Percentiles rank a stretch among this genome's conserved stretches.
Conservation (phyloP, 2,329 filamentous ascomycete species). For the Fusarium begoniae region DNA sequence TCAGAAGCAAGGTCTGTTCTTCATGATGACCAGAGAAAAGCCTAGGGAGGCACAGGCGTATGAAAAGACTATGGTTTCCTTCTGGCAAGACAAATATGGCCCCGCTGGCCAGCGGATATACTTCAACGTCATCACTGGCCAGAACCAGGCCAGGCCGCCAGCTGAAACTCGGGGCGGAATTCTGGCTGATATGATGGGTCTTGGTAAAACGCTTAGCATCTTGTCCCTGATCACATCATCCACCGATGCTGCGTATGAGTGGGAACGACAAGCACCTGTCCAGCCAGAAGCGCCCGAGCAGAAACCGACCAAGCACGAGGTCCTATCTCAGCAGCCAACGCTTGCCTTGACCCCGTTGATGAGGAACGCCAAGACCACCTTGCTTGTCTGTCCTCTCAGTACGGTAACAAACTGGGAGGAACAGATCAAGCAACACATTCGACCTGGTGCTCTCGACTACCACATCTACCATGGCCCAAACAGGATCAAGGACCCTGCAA, state of each 20-base stretch:
- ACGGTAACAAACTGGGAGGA: conserved; percentile 95
- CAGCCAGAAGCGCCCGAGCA: conserved; percentile 57
- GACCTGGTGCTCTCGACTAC: conserved; percentile 69
- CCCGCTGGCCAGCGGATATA: conserved; percentile 67
- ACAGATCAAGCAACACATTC: conserved; percentile 86
- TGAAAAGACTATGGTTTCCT: conserved; percentile 72
- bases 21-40: conserved; percentile 83
- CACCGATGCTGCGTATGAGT: conserved; percentile 68
- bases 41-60: conserved; percentile 65
- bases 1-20: conserved; percentile 89
- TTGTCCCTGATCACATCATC: conserved; percentile 79
- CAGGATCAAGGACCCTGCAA: conserved; percentile 73
- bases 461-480: conserved; percentile 89
- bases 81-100: conserved; percentile 75
- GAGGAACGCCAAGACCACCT: conserved; percentile 79
- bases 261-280: conserved; percentile 63
- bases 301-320: conserved; percentile 47
- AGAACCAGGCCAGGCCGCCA: conserved; percentile 67
- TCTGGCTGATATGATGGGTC: conserved; percentile 86
- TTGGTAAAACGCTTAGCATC: conserved; percentile 89
- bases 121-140: conserved; percentile 86
- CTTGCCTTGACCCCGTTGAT: conserved; percentile 62
- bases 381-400: conserved; percentile 89
- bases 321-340: conserved; percentile 48
- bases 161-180: conserved; percentile 77